Evolutionary conservation across 2,329 filamentous ascomycete genomes (phyloP).

Genomic region (Drechslera avenae): DNA sequence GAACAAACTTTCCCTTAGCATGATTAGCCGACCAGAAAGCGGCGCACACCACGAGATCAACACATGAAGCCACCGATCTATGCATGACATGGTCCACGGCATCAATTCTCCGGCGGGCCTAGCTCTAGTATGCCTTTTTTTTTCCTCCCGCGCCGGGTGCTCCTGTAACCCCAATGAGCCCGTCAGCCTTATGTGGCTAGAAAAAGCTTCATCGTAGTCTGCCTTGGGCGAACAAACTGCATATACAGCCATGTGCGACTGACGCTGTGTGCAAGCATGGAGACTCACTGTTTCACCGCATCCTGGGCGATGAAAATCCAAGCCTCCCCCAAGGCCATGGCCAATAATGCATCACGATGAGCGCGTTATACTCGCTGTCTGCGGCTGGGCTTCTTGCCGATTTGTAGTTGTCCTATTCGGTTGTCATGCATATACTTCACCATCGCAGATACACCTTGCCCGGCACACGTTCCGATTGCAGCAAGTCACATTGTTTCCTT

Average conservation of each 20-base stretch:
- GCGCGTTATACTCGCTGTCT: too few species aligned
- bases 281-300: slow-evolving; percentile 8
- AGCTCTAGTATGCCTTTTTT: neutral
- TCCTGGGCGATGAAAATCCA: neutral
- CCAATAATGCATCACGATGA: too few species aligned
- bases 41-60: neutral
- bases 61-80: slow-evolving; percentile 2
- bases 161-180: neutral
- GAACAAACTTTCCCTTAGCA: neutral
- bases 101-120: slow-evolving; percentile 8
- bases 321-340: neutral
- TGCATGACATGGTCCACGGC: neutral
- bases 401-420: too few species aligned
- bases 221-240: slow-evolving; percentile 8
- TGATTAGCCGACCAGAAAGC: neutral
- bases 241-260: slow-evolving; percentile 6
- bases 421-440: too few species aligned
- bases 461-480: too few species aligned
- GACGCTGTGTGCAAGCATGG: neutral
- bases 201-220: slow-evolving; percentile 5
- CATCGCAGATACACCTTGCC: too few species aligned
- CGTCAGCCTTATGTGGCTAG: slow-evolving; percentile 2
- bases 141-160: slow-evolving; percentile 3
- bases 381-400: too few species aligned
- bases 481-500: too few species aligned